Evolutionary conservation across 1,284 basidiomycete species (phyloP).

Genomic region (Pascua guehoae): DNA sequence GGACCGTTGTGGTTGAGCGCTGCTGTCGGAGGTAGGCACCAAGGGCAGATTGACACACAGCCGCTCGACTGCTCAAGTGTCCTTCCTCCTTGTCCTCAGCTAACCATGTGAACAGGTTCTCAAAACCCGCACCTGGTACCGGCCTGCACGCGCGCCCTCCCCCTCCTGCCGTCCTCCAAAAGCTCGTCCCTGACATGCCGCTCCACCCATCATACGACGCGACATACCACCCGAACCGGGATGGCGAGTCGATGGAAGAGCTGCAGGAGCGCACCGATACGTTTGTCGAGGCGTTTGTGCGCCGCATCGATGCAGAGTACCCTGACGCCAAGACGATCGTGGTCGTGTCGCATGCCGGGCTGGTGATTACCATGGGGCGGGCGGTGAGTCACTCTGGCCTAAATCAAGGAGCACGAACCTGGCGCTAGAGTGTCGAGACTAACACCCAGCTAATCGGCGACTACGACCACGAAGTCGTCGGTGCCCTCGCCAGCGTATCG

Average conservation of each 20-base stretch:
- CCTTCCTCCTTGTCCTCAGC: neutral
- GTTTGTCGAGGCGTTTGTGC: slow-evolving; percentile 39
- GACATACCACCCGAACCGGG: slow-evolving; percentile 48
- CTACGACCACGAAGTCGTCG: slow-evolving; percentile 27
- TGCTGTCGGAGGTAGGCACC: too few relatives aligned
- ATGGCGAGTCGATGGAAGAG: slow-evolving; percentile 50
- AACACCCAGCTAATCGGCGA: slow-evolving; percentile 10
- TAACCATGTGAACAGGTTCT: neutral
- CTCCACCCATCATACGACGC: slow-evolving; percentile 38
- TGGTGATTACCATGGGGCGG: slow-evolving; percentile 46
- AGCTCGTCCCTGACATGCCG: slow-evolving; percentile 29
- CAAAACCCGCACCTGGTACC: slow-evolving; percentile 12
- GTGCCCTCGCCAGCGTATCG: slow-evolving; percentile 42
- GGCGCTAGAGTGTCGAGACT: neutral
- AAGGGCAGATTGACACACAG: too few relatives aligned
- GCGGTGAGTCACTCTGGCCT: slow-evolving; percentile 35
- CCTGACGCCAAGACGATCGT: slow-evolving; percentile 43
- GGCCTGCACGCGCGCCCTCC: slow-evolving; percentile 43
- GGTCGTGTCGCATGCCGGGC: slow-evolving; percentile 54
- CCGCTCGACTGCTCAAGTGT: too few relatives aligned
- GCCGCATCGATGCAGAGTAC: slow-evolving; percentile 35
- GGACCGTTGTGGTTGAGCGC: too few relatives aligned
- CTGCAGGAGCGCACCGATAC: slow-evolving; percentile 44
- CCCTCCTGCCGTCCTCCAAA: neutral
- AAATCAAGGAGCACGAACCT: too few relatives aligned